Evolutionary conservation across 345 rosid genomes (phyloP), one percentile per base, ranked within the genome.

Genomic region (Murraya koenigii): DNA sequence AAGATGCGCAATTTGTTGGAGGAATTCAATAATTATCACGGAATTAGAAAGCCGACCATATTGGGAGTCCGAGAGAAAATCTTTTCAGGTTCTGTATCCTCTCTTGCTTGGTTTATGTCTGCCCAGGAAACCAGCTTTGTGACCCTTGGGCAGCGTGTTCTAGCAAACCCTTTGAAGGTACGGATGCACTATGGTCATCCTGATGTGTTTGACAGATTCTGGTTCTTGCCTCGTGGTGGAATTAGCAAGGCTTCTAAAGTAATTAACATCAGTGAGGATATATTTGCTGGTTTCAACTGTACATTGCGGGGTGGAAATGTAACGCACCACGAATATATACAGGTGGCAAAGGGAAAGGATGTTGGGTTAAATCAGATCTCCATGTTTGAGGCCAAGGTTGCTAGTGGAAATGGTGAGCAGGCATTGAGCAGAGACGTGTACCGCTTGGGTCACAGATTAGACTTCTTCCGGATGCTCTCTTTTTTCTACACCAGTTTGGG

Each of bases 121-220:
- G 91, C 95, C 44, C 93, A 92, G 82, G 98, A 94, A 78, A 90
- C 86, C 13, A 92, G 95, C 82, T 92, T 94, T 69, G 97, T 92
- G 80, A 94, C 98, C 74, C 88, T 94, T 54, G 98, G 97, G 67
- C 98, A 94, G 82, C 95, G 97, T 79, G 98, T 94, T 78, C 90
- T 94, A 28, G 98, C 98, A 0, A 92, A 94, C 78, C 97, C 98
- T 71, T 80, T 94, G 83, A 94, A 94, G 88, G 86, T 94, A 44
- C 87, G 97, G 65, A 92, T 94, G 98, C 98, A 94, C 81, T 92
- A 94, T 78, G 97, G 98, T 63, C 98, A 94, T 77, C 98, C 98
- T 2, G 98, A 94, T 87, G 97, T 94, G 60, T 94, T 94, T 68
- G 98, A 94, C 86, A 83, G 98, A 80, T 89, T 92, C 79, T 94